Base-by-base conservation (phyloP, 2,329 filamentous ascomycete genomes). In the Cytospora paraplurivora region DNA sequence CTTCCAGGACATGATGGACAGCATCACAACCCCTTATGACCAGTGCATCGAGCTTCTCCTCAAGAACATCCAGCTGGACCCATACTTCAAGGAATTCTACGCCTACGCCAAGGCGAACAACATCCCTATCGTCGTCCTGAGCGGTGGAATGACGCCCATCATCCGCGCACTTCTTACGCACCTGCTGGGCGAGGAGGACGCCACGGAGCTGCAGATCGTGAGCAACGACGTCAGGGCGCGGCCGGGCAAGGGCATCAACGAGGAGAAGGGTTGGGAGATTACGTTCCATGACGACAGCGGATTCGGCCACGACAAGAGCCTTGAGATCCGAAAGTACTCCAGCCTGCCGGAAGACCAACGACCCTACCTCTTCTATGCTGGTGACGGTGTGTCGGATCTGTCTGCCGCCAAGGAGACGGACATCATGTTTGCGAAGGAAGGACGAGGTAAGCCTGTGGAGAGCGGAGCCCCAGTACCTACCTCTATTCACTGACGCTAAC, bases 271-370 rank as follows among this genome's bases (percentile, higher is more conserved):
- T 35, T 99, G 95, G 95, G 81, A 89, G 72, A 94, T 99, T 70
- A 81, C 86, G 64, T 99, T 89, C 78, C 93, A 92, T 72, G 93
- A 99, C 74, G 92, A 94, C 66, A 91, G 90, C 73, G 84, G 88
- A 64, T 96, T 96, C 71, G 95, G 95, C n/a, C 95, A 99, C 74
- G 94, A 99, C 82, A 99, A 99, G 85, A 93, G 89, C 33, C 81
- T 94, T 60, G 92, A 95, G 74, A 92, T 99, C 71, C 87, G 91
- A 68, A 92, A 92, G 58, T 98, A 98, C 77, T 88, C 89, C 2
- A 82, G 86, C 33, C 81, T 96, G 51, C 87, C 91, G 0, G 81
- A 81, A 75, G 69, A 81, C 37, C 77, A 90, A 71, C 84, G 93
- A 50, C 95, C 95, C 2, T 88, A 87, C 47, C 86, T 98, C 78